These are phyloP conservation scores for Sistotremastrum suecicum DNA, from an alignment of 768 basidiomycete genomes.

Conservation along the genomic window DNA sequence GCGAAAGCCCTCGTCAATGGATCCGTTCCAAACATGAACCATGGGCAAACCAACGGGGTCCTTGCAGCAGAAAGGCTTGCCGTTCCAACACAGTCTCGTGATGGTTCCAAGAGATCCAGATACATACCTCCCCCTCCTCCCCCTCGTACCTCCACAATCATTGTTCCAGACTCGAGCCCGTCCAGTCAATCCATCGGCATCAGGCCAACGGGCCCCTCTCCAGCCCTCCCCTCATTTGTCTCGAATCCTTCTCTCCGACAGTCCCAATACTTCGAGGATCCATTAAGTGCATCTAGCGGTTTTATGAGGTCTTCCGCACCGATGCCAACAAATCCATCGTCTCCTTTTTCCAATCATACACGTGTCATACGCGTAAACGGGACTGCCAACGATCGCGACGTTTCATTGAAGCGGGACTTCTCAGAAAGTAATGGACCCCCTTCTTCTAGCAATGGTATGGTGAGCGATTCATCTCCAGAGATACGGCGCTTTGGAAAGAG, in stretches of 20 bases:
- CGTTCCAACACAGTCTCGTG: conserved; percentile 58
- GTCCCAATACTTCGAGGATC: conserved; percentile 27
- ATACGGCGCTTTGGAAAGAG: conserved; percentile 35
- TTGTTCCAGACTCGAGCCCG: conserved; percentile 71
- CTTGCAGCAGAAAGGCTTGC: neutral
- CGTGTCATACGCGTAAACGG: conserved; percentile 37
- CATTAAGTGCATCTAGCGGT: conserved; percentile 44
- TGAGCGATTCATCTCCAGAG: conserved; percentile 7
- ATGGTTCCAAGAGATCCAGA: conserved; percentile 54
- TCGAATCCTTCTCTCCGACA: conserved; percentile 24
- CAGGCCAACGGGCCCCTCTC: conserved; percentile 28
- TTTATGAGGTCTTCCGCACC: conserved; percentile 30
- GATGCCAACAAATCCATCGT: conserved; percentile 7
- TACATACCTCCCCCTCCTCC: conserved; percentile 37
- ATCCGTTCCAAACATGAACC: too few species aligned
- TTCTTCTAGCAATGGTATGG: conserved; percentile 6
- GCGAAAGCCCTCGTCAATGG: too few species aligned
- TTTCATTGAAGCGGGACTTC: conserved; percentile 12
- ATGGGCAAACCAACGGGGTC: too few species aligned
- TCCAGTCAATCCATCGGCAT: conserved; percentile 24
- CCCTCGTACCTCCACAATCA: conserved; percentile 38
- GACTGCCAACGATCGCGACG: conserved; percentile 5
- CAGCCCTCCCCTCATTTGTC: conserved; percentile 23
- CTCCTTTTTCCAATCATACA: conserved; percentile 16
- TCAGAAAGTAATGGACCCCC: conserved; percentile 21